phyloP scores from a whole-genome alignment of 2,329 filamentous ascomycete genomes.

The Aurifilum marmelostoma region DNA sequence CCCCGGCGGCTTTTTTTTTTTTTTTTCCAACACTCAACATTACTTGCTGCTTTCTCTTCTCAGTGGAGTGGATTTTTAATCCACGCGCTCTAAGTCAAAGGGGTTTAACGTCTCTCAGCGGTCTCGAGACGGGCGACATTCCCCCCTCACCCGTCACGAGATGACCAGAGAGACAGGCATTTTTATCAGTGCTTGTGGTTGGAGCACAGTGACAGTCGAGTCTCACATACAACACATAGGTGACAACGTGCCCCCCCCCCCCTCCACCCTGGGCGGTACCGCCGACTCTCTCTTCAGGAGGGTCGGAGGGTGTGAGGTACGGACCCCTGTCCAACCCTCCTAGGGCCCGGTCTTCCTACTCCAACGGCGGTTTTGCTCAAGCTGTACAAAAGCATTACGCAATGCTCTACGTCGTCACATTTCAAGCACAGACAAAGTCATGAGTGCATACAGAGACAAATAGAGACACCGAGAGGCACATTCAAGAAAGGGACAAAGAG shows the following conservation, averaged over 20 bases:
- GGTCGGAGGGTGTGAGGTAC: background rate
- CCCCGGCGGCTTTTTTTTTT: background rate
- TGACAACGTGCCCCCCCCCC: background rate
- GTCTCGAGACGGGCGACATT: background rate
- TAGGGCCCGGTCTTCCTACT: background rate
- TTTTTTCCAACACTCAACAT: too few relatives aligned
- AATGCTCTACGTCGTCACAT: constrained; percentile 1
- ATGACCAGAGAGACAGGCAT: background rate
- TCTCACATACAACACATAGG: background rate
- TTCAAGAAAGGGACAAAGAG: background rate
- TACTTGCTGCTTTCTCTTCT: background rate
- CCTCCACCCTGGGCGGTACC: background rate
- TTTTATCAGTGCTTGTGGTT: background rate
- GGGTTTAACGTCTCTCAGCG: background rate
- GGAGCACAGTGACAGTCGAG: background rate
- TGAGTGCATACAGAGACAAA: background rate
- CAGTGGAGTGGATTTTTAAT: background rate
- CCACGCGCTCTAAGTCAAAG: background rate
- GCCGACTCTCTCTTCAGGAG: background rate
- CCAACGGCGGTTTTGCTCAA: background rate
- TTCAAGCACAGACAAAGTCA: background rate
- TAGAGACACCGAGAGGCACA: background rate
- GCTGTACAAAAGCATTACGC: constrained; percentile 10
- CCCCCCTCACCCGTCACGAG: background rate
- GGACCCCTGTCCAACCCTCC: background rate